Conservation (phyloP, 2,329 filamentous ascomycete species). For the Aspergillus candidus region DNA sequence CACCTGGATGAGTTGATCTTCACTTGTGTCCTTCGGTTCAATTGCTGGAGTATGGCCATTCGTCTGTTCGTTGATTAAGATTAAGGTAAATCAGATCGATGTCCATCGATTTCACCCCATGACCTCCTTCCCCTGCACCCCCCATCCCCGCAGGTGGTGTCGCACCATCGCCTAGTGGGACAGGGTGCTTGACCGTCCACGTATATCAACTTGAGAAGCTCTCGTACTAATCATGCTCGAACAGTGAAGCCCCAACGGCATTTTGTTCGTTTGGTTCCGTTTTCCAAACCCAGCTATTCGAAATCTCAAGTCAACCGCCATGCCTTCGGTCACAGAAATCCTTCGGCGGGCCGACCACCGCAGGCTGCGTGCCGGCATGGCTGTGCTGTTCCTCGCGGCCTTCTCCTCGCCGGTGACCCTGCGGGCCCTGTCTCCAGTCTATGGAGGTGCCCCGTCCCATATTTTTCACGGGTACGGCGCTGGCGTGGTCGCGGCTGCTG, state of each 20-base stretch:
- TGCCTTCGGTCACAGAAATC: slow-evolving; percentile 21
- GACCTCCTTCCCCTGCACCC: not conserved
- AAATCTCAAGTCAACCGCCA: slow-evolving; percentile 9
- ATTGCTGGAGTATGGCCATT: slow-evolving; percentile 9
- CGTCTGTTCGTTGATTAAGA: slow-evolving; percentile 11
- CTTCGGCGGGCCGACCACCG: slow-evolving; percentile 22
- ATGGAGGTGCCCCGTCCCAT: slow-evolving; percentile 73
- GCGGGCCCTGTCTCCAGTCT: slow-evolving; percentile 75
- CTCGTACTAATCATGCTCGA: no score
- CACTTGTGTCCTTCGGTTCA: slow-evolving; percentile 1
- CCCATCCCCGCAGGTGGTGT: no score
- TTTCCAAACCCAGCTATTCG: no score
- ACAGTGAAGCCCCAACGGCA: slow-evolving; percentile 1
- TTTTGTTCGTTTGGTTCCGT: no score
- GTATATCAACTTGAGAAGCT: no score
- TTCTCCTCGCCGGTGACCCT: slow-evolving; percentile 46
- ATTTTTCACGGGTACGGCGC: slow-evolving; percentile 65
- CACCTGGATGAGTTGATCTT: slow-evolving; percentile 3
- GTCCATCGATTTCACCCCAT: slow-evolving; percentile 9
- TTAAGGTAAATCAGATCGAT: slow-evolving; percentile 10
- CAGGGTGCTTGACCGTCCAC: no score
- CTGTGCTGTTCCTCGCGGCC: slow-evolving; percentile 34
- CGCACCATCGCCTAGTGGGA: no score
- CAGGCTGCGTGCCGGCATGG: slow-evolving; percentile 23
- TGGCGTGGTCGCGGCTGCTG: slow-evolving; percentile 61